phyloP scores from a whole-genome alignment of 352 stramenopile genomes.

The Thalassiosira mediterranea region DNA sequence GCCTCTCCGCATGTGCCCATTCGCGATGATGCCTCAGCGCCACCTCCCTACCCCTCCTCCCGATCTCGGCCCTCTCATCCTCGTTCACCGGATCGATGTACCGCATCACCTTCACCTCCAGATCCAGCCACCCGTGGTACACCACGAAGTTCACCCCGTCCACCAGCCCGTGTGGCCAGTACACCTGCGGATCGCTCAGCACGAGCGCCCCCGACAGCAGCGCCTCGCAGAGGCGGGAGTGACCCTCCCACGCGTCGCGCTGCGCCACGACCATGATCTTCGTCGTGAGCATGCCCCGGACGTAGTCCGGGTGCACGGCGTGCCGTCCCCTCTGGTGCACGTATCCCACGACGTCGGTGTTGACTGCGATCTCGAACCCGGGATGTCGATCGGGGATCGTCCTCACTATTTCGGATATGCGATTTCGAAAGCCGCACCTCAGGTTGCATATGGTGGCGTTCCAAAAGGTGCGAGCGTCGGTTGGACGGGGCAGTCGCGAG shows the following conservation, averaged over 20 bases:
- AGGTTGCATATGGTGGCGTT: not conserved
- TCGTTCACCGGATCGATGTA: constrained; percentile 8
- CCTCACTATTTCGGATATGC: not conserved
- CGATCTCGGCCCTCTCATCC: not conserved
- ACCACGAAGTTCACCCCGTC: constrained; percentile 54
- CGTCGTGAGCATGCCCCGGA: constrained; percentile 7
- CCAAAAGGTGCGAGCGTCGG: constrained; percentile 11
- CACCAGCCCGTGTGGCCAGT: constrained; percentile 31
- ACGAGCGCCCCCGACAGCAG: constrained; percentile 60
- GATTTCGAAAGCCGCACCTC: constrained; percentile 2
- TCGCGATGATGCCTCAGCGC: not conserved
- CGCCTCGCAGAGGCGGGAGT: constrained; percentile 63
- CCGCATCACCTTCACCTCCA: constrained; percentile 30
- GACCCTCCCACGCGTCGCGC: constrained; percentile 69
- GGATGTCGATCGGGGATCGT: constrained; percentile 4
- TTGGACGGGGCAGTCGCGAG: not conserved
- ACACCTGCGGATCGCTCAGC: constrained; percentile 54
- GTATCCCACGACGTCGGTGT: constrained; percentile 10
- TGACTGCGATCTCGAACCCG: not conserved
- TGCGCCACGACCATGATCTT: constrained; percentile 54
- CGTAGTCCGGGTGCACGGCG: constrained; percentile 10
- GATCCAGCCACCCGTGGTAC: constrained; percentile 39
- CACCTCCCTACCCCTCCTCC: constrained; percentile 1
- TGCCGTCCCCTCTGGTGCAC: not conserved
- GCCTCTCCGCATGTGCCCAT: not conserved